Percentiles rank a stretch among this genome's conserved stretches.
Evolutionary conservation across 495 filamentous ascomycete genomes (phyloP).

Genomic region (Talaromyces borbonicus): DNA sequence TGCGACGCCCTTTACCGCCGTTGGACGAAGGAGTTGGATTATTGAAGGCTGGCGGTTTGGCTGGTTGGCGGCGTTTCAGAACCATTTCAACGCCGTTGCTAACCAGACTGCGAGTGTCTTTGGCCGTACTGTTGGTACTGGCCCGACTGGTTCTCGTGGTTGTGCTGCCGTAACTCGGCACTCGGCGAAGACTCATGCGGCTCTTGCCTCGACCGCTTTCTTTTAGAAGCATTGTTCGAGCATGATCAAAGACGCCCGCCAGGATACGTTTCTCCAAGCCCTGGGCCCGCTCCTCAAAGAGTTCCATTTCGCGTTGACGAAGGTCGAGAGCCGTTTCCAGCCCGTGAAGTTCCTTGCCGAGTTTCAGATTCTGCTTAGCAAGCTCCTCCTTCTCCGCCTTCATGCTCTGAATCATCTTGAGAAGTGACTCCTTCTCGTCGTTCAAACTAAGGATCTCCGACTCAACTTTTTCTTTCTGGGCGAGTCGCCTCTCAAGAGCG

Average conservation of each 20-base stretch:
- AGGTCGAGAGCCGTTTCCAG: constrained; percentile 82
- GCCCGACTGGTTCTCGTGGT: constrained; percentile 31
- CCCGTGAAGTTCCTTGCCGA: constrained; percentile 74
- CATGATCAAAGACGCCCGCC: constrained; percentile 92
- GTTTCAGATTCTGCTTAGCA: constrained; percentile 57
- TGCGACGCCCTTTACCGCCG: constrained; percentile 51
- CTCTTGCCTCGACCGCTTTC: constrained; percentile 28
- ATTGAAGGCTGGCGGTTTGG: constrained; percentile 25
- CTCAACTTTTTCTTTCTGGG: constrained; percentile 72
- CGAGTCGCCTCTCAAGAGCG: constrained; percentile 65
- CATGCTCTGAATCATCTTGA: constrained; percentile 46
- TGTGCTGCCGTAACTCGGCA: constrained; percentile 42
- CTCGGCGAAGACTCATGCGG: constrained; percentile 66
- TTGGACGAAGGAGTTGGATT: constrained; percentile 42
- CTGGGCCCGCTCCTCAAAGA: constrained; percentile 82
- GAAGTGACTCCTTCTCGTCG: constrained; percentile 54
- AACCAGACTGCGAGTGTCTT: constrained; percentile 30
- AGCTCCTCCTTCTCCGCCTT: constrained; percentile 63
- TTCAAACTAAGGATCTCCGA: constrained; percentile 53
- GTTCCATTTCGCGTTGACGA: constrained; percentile 79
- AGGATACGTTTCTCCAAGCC: constrained; percentile 82
- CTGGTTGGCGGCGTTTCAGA: constrained; percentile 36
- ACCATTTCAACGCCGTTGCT: constrained; percentile 44
- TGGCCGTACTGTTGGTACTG: constrained; percentile 30
- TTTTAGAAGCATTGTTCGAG: constrained; percentile 69